phyloP scores from a whole-genome alignment of 768 basidiomycete genomes.

The Trametes cubensis region DNA sequence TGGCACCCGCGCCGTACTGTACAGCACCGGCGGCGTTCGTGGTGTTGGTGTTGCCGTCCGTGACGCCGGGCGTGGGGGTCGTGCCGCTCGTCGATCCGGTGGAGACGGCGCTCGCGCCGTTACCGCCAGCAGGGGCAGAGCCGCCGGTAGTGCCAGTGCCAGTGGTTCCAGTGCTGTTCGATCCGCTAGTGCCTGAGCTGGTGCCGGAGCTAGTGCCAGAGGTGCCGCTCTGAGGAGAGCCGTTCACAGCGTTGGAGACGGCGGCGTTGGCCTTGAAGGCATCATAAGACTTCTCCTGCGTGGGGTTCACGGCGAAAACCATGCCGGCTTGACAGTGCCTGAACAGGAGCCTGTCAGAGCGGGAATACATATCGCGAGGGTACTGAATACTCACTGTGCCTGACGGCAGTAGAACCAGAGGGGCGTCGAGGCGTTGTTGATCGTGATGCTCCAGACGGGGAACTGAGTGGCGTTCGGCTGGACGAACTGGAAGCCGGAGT shows the following conservation, averaged over 20 bases:
- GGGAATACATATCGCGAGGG: slow-evolving; percentile 13
- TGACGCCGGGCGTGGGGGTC: slow-evolving; percentile 5
- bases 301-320: slow-evolving; percentile 65
- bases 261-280: slow-evolving; percentile 42
- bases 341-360: slow-evolving; percentile 23
- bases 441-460: slow-evolving; percentile 49
- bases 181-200: slow-evolving; percentile 15
- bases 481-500: slow-evolving; percentile 54
- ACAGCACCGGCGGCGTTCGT: slow-evolving; percentile 26
- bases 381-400: slow-evolving; percentile 31
- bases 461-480: slow-evolving; percentile 39
- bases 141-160: neutral
- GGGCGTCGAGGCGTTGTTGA: slow-evolving; percentile 49
- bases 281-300: slow-evolving; percentile 47
- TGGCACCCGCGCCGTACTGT: slow-evolving; percentile 38
- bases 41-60: slow-evolving; percentile 33
- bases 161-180: slow-evolving; percentile 32
- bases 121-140: neutral
- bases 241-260: slow-evolving; percentile 15
- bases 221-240: slow-evolving; percentile 15
- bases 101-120: slow-evolving; percentile 1
- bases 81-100: neutral
- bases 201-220: slow-evolving; percentile 16
- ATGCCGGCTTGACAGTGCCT: slow-evolving; percentile 58
- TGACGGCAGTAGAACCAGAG: slow-evolving; percentile 69